A percentile compares a stretch with the other conserved stretches of the same genome.
These are phyloP conservation scores for Ochetophila trinervis DNA, from an alignment of 306 rosid species.

Conservation along the genomic window DNA sequence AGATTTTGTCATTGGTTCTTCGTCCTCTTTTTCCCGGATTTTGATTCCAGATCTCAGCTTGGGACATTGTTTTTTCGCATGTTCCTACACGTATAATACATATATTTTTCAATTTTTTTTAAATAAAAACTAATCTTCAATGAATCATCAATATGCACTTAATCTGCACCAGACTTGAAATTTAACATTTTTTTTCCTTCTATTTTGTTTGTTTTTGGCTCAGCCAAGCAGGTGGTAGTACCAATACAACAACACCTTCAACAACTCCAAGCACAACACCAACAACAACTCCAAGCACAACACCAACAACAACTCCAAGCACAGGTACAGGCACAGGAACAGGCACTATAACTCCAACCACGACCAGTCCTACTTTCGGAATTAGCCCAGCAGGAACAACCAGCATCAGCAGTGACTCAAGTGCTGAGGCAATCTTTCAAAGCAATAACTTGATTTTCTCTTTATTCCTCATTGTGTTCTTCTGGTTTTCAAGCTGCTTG, in stretches of 20 bases:
- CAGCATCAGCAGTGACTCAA: constrained; percentile 22
- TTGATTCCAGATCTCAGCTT: constrained; percentile 26
- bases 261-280: constrained; percentile 24
- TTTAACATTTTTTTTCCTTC: constrained; percentile 9
- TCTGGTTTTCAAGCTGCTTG: constrained; percentile 28
- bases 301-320: constrained; percentile 22
- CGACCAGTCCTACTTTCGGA: constrained; percentile 43
- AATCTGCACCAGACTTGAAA: too few relatives aligned
- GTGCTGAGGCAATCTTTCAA: constrained; percentile 27
- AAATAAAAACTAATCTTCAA: not conserved
- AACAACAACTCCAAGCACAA: constrained; percentile 17
- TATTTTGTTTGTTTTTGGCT: constrained; percentile 19
- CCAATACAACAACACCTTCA: constrained; percentile 31
- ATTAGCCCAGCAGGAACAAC: constrained; percentile 60
- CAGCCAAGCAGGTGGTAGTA: constrained; percentile 58
- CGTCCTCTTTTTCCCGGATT: constrained; percentile 20
- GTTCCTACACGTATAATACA: too few relatives aligned
- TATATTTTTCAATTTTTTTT: too few relatives aligned
- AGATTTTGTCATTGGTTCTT: constrained; percentile 18
- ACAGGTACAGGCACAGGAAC: constrained; percentile 4
- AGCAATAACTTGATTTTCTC: constrained; percentile 17
- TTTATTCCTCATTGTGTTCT: constrained; percentile 15
- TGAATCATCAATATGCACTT: constrained; percentile 2
- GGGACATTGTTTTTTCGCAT: too few relatives aligned
- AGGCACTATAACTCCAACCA: constrained; percentile 19